Evolutionary conservation across 805 yeast genomes (phyloP).

Genomic region (Monosporozyma aerobia): DNA sequence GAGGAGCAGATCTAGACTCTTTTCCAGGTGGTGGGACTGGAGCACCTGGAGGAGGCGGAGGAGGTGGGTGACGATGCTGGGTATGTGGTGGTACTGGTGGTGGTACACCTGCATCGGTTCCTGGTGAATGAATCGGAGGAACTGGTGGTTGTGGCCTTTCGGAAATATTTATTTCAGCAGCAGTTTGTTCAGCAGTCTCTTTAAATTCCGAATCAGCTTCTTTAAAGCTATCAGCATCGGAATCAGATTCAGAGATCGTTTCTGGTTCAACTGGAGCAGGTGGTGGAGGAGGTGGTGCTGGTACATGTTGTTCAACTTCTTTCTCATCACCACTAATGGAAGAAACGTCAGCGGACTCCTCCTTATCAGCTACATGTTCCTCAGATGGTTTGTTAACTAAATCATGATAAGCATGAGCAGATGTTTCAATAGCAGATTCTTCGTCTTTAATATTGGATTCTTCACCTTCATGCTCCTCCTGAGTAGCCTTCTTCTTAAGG

Average conservation of each 20-base stretch:
- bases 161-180: not conserved
- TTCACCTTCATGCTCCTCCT: not conserved
- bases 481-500: slow-evolving; percentile 11
- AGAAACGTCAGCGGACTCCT: slow-evolving; percentile 7
- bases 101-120: not conserved
- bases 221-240: not conserved
- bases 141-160: slow-evolving; percentile 1
- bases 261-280: slow-evolving; percentile 2
- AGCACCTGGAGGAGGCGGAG: slow-evolving; percentile 3
- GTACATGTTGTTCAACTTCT: not conserved
- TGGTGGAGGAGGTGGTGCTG: slow-evolving; percentile 7
- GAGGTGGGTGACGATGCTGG: slow-evolving; percentile 6
- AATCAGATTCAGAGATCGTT: slow-evolving; percentile 1
- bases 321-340: slow-evolving; percentile 6
- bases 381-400: slow-evolving; percentile 5
- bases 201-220: not conserved
- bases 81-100: slow-evolving; percentile 1
- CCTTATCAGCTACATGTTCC: not conserved
- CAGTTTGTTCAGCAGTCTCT: not conserved
- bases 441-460: not conserved
- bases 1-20: not conserved
- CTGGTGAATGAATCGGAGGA: slow-evolving; percentile 1
- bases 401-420: slow-evolving; percentile 7
- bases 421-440: not conserved
- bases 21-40: slow-evolving; percentile 3